Base-by-base conservation (phyloP, 306 rosid species). In the Vicia villosa region DNA sequence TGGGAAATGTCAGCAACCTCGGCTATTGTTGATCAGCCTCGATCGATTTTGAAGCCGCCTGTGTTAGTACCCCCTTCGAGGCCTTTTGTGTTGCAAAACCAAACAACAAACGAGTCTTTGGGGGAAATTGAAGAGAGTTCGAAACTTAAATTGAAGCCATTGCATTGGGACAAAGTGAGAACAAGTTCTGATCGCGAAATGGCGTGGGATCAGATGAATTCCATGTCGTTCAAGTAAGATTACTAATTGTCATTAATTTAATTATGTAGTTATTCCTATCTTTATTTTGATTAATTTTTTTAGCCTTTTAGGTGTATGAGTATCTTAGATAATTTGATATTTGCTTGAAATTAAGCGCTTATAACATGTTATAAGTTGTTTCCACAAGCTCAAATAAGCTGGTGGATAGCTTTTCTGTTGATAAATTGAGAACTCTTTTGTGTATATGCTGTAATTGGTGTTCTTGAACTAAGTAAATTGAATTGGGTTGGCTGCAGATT, bases 131-230 rank as follows among this genome's bases (percentile, higher is more conserved):
- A 84, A 68, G 96, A 83, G 51, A 70, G 57, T 42, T 78, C 75
- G 0, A 94, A 87, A 40, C 96, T 86, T 0, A 94, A 81, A 78
- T 75, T 94, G 77, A 94, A 91, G 91, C 85, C 97, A 0, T 60
- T 94, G 52, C 96, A 94, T 68, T 88, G 97, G 99, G 97, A 94
- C 74, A 94, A 94, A 86, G 99, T 91, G 8, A 89, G 96, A 82
- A 88, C 99, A 4, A 94, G 89, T 78, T 88, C 97, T 47, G 91
- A 88, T 65, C 86, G 92, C 28, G 97, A 83, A 79, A 91, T 83
- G 96, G 97, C 88, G 84, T 94, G 97, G 97, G 99, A 94, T 86
- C 97, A 91, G 56, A 83, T 95, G 74, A 84, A 86, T 78, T 84
- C 95, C 1, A 91, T 92, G 86, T 91, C 97, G 4, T 91, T 89